Evolutionary conservation across 208 protist genomes (phyloP).

Genomic region (Trypanosoma cruzi): DNA sequence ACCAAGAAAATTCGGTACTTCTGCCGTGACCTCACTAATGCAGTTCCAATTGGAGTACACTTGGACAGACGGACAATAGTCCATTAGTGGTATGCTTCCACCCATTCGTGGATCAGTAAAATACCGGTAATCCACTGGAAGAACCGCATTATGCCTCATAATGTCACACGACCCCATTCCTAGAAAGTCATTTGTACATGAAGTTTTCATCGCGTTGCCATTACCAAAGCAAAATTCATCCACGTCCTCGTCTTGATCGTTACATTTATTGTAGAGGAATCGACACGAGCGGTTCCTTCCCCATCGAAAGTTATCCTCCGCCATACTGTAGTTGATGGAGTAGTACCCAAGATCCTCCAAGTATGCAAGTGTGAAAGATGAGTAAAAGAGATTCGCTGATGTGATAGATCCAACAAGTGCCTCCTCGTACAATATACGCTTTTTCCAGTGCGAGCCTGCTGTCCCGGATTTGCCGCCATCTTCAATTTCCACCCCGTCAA

Average conservation of each 20-base stretch:
- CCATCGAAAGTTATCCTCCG: conserved; percentile 44
- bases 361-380: conserved; percentile 55
- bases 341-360: conserved; percentile 67
- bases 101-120: conserved; percentile 33
- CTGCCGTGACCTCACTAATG: conserved; percentile 6
- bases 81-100: conserved; percentile 38
- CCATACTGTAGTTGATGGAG: conserved; percentile 43
- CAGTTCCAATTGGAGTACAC: conserved; percentile 40
- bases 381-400: conserved; percentile 36
- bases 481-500: conserved; percentile 68
- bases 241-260: conserved; percentile 22
- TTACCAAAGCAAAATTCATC: conserved; percentile 57
- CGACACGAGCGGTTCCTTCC: conserved; percentile 43
- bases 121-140: conserved; percentile 44
- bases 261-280: conserved; percentile 54
- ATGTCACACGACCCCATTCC: conserved; percentile 42
- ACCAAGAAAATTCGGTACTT: conserved; percentile 37
- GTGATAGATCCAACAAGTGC: conserved; percentile 47
- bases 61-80: conserved; percentile 54
- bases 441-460: conserved; percentile 62
- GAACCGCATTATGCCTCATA: conserved; percentile 16
- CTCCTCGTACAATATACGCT: conserved; percentile 59
- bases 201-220: neutral
- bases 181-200: conserved; percentile 41
- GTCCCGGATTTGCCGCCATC: conserved; percentile 52